A percentile compares a stretch with the other conserved stretches of the same genome.
phyloP scores from a whole-genome alignment of 2,329 filamentous ascomycete species.

The Diaporthe batatas region DNA sequence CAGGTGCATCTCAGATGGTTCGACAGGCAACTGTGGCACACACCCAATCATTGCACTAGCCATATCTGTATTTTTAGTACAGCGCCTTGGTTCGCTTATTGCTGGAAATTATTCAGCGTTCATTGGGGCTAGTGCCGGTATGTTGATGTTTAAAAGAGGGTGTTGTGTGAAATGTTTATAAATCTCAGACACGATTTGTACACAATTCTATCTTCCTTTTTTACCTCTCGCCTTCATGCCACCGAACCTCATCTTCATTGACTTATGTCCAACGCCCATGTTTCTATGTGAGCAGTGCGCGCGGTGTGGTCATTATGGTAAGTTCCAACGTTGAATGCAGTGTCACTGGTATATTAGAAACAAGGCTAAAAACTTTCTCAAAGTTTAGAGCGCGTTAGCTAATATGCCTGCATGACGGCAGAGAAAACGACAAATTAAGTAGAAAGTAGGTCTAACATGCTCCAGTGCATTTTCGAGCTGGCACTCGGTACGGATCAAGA shows the following conservation, averaged over 20 bases:
- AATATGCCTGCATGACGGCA: not conserved
- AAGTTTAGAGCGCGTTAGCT: not conserved
- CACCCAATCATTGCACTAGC: not conserved
- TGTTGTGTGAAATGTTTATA: too few relatives aligned
- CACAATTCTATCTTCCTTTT: too few relatives aligned
- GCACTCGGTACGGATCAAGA: not conserved
- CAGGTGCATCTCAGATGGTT: too few relatives aligned
- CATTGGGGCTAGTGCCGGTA: too few relatives aligned
- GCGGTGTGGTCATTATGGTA: too few relatives aligned
- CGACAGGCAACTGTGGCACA: too few relatives aligned
- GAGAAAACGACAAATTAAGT: not conserved
- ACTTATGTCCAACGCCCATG: too few relatives aligned
- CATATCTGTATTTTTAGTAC: not conserved
- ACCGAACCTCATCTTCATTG: too few relatives aligned
- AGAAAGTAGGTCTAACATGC: not conserved
- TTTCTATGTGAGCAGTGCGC: too few relatives aligned
- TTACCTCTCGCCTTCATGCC: too few relatives aligned
- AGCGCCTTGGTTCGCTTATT: not conserved
- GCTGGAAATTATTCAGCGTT: not conserved
- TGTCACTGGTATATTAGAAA: not conserved
- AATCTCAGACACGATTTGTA: too few relatives aligned
- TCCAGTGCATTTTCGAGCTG: not conserved
- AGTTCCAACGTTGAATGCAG: not conserved
- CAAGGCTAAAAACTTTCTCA: too few relatives aligned
- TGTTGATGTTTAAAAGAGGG: not conserved